phyloP scores from a whole-genome alignment of 1,284 basidiomycete genomes.

The Tilletia indica region DNA sequence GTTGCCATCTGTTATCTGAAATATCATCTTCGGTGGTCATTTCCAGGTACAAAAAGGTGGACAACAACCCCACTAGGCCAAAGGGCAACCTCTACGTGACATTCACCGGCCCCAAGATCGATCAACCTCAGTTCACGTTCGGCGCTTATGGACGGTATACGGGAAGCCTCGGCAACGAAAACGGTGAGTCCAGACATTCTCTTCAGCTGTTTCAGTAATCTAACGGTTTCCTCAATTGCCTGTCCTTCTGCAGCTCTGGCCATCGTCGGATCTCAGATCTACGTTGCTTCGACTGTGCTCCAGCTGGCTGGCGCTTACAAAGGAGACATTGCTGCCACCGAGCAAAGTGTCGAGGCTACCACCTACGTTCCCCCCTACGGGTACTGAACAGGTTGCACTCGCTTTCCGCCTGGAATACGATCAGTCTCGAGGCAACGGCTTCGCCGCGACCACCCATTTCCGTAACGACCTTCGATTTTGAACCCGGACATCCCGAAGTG shows the following conservation, averaged over 20 bases:
- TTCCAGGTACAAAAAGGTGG: not conserved
- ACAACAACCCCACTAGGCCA: not conserved
- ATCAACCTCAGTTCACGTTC: not conserved
- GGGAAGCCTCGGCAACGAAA: not conserved
- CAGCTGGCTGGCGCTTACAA: slow-evolving; percentile 10
- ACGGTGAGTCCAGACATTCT: not conserved
- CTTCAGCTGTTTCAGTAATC: not conserved
- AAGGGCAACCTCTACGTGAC: not conserved
- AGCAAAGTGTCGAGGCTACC: not conserved
- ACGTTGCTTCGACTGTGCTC: not conserved
- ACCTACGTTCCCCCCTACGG: not conserved
- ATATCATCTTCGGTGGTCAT: too few relatives aligned
- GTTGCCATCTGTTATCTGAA: too few relatives aligned
- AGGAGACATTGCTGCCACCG: not conserved
- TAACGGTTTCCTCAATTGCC: not conserved
- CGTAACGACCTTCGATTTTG: too few relatives aligned
- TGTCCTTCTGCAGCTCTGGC: not conserved
- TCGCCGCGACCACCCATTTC: too few relatives aligned
- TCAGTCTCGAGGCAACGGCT: too few relatives aligned
- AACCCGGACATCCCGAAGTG: too few relatives aligned
- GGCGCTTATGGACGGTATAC: not conserved
- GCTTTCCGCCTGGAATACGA: too few relatives aligned
- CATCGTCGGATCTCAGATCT: slow-evolving; percentile 1
- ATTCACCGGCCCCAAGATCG: slow-evolving; percentile 11
- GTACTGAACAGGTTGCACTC: too few relatives aligned